Conservation (phyloP, 306 rosid species). For the Abrus precatorius region DNA sequence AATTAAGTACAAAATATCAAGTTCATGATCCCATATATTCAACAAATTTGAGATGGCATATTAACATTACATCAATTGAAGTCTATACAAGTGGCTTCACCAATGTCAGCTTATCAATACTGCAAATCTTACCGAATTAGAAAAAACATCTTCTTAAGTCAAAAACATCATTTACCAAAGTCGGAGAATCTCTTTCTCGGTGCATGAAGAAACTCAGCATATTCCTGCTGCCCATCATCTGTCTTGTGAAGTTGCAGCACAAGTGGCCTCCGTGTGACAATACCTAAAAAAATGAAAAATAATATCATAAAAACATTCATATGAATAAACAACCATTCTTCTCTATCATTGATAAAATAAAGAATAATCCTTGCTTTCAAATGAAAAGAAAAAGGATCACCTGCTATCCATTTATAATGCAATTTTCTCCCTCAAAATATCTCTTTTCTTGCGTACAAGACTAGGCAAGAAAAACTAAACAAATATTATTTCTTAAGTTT, state of each 20-base stretch:
- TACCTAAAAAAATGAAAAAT: slow-evolving; percentile 51
- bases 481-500: not conserved
- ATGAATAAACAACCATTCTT: not conserved
- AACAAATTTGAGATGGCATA: slow-evolving; percentile 1
- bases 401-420: not conserved
- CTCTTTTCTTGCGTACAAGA: not conserved
- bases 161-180: slow-evolving; percentile 61
- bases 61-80: slow-evolving; percentile 6
- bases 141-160: not conserved
- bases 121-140: slow-evolving; percentile 21
- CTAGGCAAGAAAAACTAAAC: not conserved
- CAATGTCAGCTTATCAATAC: slow-evolving; percentile 3
- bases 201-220: slow-evolving; percentile 88
- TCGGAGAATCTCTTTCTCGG: slow-evolving; percentile 73
- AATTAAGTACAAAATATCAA: slow-evolving; percentile 12
- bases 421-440: not conserved
- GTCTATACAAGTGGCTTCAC: not conserved
- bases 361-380: not conserved
- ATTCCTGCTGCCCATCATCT: slow-evolving; percentile 63
- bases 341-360: not conserved
- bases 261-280: slow-evolving; percentile 75
- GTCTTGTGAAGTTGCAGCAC: slow-evolving; percentile 86
- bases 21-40: not conserved
- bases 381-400: not conserved
- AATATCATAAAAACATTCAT: slow-evolving; percentile 9